A percentile compares a stretch with the other conserved stretches of the same genome.
Evolutionary conservation across 768 basidiomycete genomes (phyloP).

Genomic region (Fistulinella prunicolor): DNA sequence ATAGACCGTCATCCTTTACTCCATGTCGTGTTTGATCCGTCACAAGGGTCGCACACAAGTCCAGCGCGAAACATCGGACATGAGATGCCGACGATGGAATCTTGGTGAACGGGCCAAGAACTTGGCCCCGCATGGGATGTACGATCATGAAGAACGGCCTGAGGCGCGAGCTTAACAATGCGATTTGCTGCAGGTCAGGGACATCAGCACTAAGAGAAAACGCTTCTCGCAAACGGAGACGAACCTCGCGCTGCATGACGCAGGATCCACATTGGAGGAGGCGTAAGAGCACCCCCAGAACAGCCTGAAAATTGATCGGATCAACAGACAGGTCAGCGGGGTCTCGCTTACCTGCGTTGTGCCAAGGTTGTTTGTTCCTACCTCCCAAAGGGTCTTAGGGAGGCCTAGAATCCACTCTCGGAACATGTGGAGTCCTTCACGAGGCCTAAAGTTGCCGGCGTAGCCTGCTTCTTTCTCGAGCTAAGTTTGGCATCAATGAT

Average conservation of each 20-base stretch:
- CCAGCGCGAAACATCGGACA: constrained; percentile 59
- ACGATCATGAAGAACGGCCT: constrained; percentile 76
- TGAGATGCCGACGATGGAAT: constrained; percentile 43
- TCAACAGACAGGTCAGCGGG: constrained; percentile 1
- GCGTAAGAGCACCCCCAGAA: constrained; percentile 64
- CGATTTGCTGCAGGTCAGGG: constrained; percentile 40
- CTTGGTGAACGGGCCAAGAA: constrained; percentile 76
- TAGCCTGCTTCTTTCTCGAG: constrained; percentile 58
- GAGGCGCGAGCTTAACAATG: constrained; percentile 55
- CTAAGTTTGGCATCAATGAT: constrained; percentile 35
- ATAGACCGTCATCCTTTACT: constrained; percentile 16
- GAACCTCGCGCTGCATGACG: constrained; percentile 43
- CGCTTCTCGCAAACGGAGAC: constrained; percentile 17
- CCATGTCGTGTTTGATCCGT: constrained; percentile 11
- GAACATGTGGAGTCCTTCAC: constrained; percentile 34
- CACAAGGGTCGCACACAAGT: constrained; percentile 47
- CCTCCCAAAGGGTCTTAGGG: constrained; percentile 84
- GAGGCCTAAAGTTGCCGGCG: constrained; percentile 44
- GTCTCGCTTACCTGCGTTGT: constrained; percentile 55
- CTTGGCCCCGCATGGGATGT: constrained; percentile 70
- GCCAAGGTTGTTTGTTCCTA: constrained; percentile 52
- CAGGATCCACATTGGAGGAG: constrained; percentile 53
- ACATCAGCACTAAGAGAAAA: neutral
- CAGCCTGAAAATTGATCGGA: constrained; percentile 35
- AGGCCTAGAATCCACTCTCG: constrained; percentile 72